Evolutionary conservation across 2,329 filamentous ascomycete genomes (phyloP).

Genomic region (Colletotrichum theobromicola): DNA sequence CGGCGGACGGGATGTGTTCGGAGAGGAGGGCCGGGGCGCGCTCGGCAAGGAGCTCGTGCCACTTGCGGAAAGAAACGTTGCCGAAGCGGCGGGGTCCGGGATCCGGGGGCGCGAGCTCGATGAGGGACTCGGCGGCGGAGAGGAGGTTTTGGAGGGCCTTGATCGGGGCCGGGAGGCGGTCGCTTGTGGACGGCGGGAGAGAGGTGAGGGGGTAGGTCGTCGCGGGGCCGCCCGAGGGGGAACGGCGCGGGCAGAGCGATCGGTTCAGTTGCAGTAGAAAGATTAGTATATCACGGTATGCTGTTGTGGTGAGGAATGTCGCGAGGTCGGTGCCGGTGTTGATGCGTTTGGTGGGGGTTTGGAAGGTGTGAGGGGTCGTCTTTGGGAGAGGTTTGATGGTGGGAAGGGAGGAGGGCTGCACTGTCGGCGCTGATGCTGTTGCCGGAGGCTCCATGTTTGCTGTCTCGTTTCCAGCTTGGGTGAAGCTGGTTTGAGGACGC

Average conservation of each 20-base stretch:
- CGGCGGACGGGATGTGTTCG: conserved; percentile 30
- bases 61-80: conserved; percentile 87
- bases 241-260: conserved; percentile 76
- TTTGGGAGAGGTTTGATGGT: conserved; percentile 55
- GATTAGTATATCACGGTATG: conserved; percentile 84
- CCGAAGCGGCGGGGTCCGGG: conserved; percentile 88
- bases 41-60: conserved; percentile 74
- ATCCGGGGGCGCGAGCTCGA: conserved; percentile 83
- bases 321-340: conserved; percentile 83
- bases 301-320: conserved; percentile 79
- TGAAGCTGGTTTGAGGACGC: not conserved
- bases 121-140: conserved; percentile 65
- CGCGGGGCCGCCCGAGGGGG: conserved; percentile 37
- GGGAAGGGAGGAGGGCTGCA: not conserved
- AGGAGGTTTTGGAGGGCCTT: conserved; percentile 71
- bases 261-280: conserved; percentile 92
- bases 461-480: not conserved
- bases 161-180: conserved; percentile 57
- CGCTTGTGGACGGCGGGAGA: conserved; percentile 40
- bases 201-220: conserved; percentile 50
- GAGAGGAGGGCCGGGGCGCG: conserved; percentile 58
- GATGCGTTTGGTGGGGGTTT: conserved; percentile 78
- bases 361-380: conserved; percentile 60
- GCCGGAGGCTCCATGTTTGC: conserved; percentile 1
- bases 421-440: not conserved